phyloP scores from a whole-genome alignment of 306 rosid species.

The Alnus rubra region DNA sequence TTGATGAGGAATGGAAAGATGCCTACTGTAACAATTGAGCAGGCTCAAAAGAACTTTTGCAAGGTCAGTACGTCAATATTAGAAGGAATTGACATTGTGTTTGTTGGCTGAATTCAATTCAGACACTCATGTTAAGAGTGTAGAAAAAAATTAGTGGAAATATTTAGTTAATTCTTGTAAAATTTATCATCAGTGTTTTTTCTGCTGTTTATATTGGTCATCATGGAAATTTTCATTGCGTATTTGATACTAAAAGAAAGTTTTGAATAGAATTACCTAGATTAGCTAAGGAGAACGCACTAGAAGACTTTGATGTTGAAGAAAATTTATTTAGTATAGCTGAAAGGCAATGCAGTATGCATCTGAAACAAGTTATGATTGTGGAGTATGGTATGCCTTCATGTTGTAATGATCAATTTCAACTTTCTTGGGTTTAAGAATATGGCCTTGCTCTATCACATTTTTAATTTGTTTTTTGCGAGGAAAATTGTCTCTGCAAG shows the following conservation, averaged over 20 bases:
- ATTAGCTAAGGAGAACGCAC: not conserved
- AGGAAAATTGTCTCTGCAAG: not conserved
- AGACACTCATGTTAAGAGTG: not conserved
- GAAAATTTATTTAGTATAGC: not conserved
- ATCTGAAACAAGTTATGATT: not conserved
- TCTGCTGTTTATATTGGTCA: not conserved
- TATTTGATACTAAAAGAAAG: not conserved
- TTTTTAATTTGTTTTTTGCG: not conserved
- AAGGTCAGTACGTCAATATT: slow-evolving; percentile 59
- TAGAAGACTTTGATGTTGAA: not conserved
- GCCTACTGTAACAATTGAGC: slow-evolving; percentile 97
- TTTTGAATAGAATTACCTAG: not conserved
- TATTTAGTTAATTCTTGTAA: not conserved
- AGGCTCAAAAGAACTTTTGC: slow-evolving; percentile 93
- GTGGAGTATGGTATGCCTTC: not conserved
- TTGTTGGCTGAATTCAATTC: not conserved
- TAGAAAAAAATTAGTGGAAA: not conserved
- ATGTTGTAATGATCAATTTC: not conserved
- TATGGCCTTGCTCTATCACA: not conserved
- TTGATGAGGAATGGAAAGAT: slow-evolving; percentile 98
- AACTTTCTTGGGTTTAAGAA: not conserved
- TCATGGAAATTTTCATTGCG: not conserved
- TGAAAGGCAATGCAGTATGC: slow-evolving; percentile 1
- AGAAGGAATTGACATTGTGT: not conserved
- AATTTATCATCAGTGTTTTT: not conserved